phyloP scores from a whole-genome alignment of 208 protist genomes.

The Leishmania amazonensis region DNA sequence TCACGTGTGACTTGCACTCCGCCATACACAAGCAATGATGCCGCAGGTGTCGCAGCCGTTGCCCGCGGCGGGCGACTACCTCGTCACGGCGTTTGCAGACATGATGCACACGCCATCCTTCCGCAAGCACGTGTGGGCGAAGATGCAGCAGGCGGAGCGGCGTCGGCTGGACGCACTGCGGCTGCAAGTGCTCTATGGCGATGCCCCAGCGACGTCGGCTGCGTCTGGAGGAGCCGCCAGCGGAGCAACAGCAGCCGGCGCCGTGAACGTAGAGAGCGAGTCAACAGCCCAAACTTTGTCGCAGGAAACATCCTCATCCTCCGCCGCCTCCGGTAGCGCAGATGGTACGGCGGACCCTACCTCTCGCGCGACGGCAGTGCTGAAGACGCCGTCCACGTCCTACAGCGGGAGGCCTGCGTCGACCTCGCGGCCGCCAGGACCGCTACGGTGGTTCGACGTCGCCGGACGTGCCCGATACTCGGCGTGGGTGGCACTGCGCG shows the following conservation, averaged over 20 bases:
- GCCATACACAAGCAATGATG: neutral
- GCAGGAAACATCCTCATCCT: neutral
- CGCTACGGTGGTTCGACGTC: constrained; percentile 67
- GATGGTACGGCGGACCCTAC: neutral
- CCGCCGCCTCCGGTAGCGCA: neutral
- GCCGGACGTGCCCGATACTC: constrained; percentile 46
- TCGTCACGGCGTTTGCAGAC: constrained; percentile 28
- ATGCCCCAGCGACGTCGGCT: constrained; percentile 41
- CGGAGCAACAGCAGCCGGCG: neutral
- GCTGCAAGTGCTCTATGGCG: constrained; percentile 69
- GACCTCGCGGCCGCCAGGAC: neutral
- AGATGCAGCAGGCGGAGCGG: constrained; percentile 46
- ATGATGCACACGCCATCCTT: constrained; percentile 48
- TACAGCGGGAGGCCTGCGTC: neutral
- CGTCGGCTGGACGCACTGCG: constrained; percentile 64
- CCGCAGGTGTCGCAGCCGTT: constrained; percentile 6
- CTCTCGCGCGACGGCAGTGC: neutral
- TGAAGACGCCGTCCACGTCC: neutral
- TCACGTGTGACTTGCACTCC: neutral
- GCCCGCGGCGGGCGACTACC: constrained; percentile 27
- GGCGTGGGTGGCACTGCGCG: constrained; percentile 57
- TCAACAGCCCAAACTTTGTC: neutral
- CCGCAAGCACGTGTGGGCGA: constrained; percentile 33
- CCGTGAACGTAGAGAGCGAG: neutral
- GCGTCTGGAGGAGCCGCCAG: neutral